Evolutionary conservation across 768 basidiomycete species (phyloP), one percentile per base, ranked within the genome.

Genomic region (Kwoniella newhampshirensis): DNA sequence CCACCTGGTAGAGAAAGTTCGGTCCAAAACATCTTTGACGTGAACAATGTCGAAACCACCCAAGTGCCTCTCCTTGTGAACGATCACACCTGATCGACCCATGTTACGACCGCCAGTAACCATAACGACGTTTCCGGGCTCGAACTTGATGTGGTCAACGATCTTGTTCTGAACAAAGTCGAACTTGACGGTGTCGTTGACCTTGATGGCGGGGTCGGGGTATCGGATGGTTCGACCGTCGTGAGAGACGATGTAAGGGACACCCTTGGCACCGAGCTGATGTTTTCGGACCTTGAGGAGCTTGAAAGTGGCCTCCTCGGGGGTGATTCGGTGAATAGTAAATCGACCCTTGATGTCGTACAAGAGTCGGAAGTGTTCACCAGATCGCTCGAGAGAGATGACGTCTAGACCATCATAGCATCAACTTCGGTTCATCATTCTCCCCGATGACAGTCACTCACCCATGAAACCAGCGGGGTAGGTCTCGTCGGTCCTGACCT

Each of bases 341-440:
- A 99, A 99, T 68, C 96, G 96, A 68, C 96, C 96, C 83, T 99
- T 99, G 80, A 98, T 87, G 77, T 98, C 96, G 83, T 98, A 98
- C 40, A 99, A 83, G 59, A 98, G 85, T 79, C 96, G 94, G 87
- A 98, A 99, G 83, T 98, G 87, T 80, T 99, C 96, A 80, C 87
- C 89, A 23, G 94, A 97, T 79, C 96, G 94, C 80, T 99, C 94
- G 63, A 99, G 89, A 59, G 90, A 85, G 77, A 99, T 84, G 64
- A 97, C 94, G 79, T 99, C 94, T 94, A 54, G 57, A 25, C 21
- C 40, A 27, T 18, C 41, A 36, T 20, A 18, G 20, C 7, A 49
- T 20, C 21, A 12, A 13, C n/a, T n/a, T n/a, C n/a, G n/a, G n/a
- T n/a, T n/a, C n/a, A n/a, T n/a, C n/a, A 20, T 9, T 12, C 11